Percentiles rank a stretch among this genome's conserved stretches.
These are phyloP conservation scores for Salvia rosmarinus DNA, from an alignment of 257 asterid species.

Conservation along the genomic window DNA sequence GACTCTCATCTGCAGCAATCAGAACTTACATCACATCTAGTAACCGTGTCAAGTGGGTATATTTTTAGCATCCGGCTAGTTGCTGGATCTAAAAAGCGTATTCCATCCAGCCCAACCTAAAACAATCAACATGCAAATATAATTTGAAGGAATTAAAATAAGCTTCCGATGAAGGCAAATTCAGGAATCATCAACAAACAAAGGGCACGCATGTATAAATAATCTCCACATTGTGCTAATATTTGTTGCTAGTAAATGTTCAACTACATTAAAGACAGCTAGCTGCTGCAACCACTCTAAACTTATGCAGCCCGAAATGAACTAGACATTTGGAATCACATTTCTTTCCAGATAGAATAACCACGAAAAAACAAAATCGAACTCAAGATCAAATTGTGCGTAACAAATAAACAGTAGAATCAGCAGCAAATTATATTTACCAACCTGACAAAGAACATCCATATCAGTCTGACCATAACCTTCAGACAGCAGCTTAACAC, in stretches of 20 bases:
- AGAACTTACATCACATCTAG: slow-evolving; percentile 74
- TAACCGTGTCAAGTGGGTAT: slow-evolving; percentile 68
- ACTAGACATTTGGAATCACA: slow-evolving; percentile 2
- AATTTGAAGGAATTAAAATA: slow-evolving; percentile 2
- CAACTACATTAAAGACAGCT: slow-evolving; percentile 4
- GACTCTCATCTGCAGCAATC: slow-evolving; percentile 1
- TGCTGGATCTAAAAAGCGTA: slow-evolving; percentile 71
- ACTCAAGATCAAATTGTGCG: not conserved
- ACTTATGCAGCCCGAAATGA: not conserved
- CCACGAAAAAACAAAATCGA: not conserved
- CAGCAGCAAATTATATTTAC: slow-evolving; percentile 11
- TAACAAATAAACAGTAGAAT: slow-evolving; percentile 6
- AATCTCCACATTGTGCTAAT: not conserved
- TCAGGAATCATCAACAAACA: not conserved
- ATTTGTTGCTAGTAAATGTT: not conserved
- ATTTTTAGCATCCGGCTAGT: slow-evolving; percentile 63
- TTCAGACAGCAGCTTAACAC: slow-evolving; percentile 77
- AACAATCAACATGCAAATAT: slow-evolving; percentile 22
- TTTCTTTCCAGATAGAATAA: not conserved
- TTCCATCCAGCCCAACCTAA: slow-evolving; percentile 91
- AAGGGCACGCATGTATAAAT: not conserved
- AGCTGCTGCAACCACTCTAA: slow-evolving; percentile 24
- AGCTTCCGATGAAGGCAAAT: slow-evolving; percentile 6
- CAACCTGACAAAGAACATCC: slow-evolving; percentile 93
- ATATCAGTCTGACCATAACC: slow-evolving; percentile 69